Evolutionary conservation across 768 basidiomycete genomes (phyloP), one percentile per base, ranked within the genome.

Genomic region (Serendipita sp.): DNA sequence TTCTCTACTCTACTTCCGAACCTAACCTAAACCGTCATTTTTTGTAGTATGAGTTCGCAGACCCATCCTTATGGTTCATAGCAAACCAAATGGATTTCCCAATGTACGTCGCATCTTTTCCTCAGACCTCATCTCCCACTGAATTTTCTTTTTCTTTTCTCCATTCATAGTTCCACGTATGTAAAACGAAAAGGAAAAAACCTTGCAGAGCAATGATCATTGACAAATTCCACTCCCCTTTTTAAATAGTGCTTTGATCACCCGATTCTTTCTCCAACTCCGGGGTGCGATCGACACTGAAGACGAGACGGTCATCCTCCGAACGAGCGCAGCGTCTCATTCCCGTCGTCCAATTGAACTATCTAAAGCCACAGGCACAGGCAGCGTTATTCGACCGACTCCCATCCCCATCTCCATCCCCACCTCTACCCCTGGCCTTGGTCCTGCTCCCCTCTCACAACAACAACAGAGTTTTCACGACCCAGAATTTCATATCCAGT

Each of bases 191-290:
- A 23, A 1, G 23, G 1, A 23, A 23, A 23, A 23, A 5, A 40
- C 1, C 13, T 40, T 40, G 5, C 40, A 5, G 40, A 40, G 40
- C 40, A 5, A 40, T 13, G 40, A 6, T 40, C 40, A 40, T 40
- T 40, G 40, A 40, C 13, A 40, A 23, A 23, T 23, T 23, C 23
- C 23, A 45, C 2, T 10, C 2, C n/a, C n/a, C n/a, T n/a, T n/a
- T n/a, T n/a, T n/a, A n/a, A n/a, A n/a, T n/a, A 60, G 27, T 18
- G 55, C 55, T 11, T 36, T 60, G 33, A 60, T 60, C 10, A 29
- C 55, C 10, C 27, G 55, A 31, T 60, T 60, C 55, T 60, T 60
- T 34, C 27, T 60, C 36, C 55, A 60, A 37, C 55, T 60, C 34
- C 55, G 55, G 10, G 55, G 55, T 8, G 55, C 55, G 10, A 29